Evolutionary conservation across 116 monocot genomes (phyloP), one percentile per base, ranked within the genome.

Genomic region (Phalaenopsis hybrid): DNA sequence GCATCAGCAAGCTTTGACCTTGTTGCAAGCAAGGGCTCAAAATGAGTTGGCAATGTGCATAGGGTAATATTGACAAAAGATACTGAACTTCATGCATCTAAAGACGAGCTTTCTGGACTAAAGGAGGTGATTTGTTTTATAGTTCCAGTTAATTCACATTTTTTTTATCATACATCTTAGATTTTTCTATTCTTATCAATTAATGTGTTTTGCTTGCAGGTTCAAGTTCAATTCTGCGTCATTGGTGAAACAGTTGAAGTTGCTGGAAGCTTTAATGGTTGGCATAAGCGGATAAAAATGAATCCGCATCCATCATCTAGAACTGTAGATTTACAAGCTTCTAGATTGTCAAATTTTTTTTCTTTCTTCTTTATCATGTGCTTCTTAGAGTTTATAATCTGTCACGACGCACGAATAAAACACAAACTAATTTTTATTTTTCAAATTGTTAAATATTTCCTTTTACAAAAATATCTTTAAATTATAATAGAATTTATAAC

Each of bases 241-340:
- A 79, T 86, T 86, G 95, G 84, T 82, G 87, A 91, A 81, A 75
- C n/a, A 73, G 93, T 93, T 75, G 95, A 93, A 80, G 78, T 95
- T 81, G 87, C 93, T 83, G 95, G 95, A 75, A 95, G 93, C 78
- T 95, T 95, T 69, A 95, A 91, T 80, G 93, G 95, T 41, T 95
- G 95, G 95, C 90, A 90, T 75, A 84, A 95, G 78, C 81, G 33
- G 18, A 83, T 95, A 50, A 86, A 78, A 87, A 91, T 95, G 95
- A 90, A 93, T 41, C 76, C n/a, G 55, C 73, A 87, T 84, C 77
- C 81, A 78, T 82, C 84, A 82, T 85, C 87, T 76, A 67, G 83
- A 61, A 43, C 46, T 4, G 5, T n/a, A 68, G 68, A 81, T 72
- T 67, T 81, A 75, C 11, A 76, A 79, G 78, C 34, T 44, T 77